Evolutionary conservation across 1,284 basidiomycete species (phyloP), one percentile per base, ranked within the genome.

Genomic region (Prillingera fragicola): DNA sequence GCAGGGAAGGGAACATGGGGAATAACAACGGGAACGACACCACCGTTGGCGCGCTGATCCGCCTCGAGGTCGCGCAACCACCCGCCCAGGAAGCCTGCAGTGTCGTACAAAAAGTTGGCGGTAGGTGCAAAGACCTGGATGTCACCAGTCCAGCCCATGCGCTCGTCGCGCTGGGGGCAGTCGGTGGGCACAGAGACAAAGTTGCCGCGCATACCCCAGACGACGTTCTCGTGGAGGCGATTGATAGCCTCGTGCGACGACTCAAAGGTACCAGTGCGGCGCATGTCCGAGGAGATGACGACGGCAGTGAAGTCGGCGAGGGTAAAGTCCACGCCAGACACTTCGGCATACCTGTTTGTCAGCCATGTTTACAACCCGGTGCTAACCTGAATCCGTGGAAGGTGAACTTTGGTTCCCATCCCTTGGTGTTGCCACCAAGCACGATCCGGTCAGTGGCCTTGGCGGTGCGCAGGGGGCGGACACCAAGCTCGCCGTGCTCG

Each of bases 61-160:
- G 38, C 51, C 4, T 41, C 43, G 2, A 65, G 35, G 40, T 68
- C 65, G 24, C 52, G 26, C 15, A 68, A 48, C 65, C 65, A 68
- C 14, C 53, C 54, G 12, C 15, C 18, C 17, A 66, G 52, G 26
- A 62, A 46, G 8, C 51, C 49, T 15, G 36, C 14, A 13, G 59
- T 59, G 43, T 68, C 59, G 51, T 52, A 66, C 2, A 67, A 45
- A 43, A 48, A 65, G 24, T 48, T 54, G 1, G 62, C 59, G 5
- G 65, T 65, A 0, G 56, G 54, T 1, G 62, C 56, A 38, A 68
- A 63, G 7, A 60, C 64, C 37, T 61, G 56, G 8, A 65, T 45
- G 39, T 68, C 65, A 15, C 60, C 65, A 0, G 64, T 68, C 65
- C 65, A 68, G 3, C 65, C 65, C 3, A 66, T 52, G 23, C 66